Evolutionary conservation across 129 eudicot species (phyloP), one percentile per base, ranked within the genome.

Genomic region (Oenanthe sinensis): DNA sequence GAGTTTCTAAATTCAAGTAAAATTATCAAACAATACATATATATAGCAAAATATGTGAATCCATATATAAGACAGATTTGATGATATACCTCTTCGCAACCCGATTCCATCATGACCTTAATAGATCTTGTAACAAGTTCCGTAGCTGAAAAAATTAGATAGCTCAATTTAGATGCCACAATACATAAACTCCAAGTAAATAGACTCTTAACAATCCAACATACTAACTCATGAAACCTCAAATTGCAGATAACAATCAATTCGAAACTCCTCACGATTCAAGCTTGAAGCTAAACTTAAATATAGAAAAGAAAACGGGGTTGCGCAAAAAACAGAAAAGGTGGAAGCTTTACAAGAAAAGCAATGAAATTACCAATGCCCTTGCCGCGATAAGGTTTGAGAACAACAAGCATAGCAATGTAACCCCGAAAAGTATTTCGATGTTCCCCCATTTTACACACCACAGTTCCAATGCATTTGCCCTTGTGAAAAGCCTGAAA

Each of bases 371-470:
- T n/a, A 93, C 98, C 98, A 70, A 95, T 91, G 88, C 98, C 98
- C 78, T 47, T 81, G 85, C 96, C 96, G 42, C 98, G 90, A 82
- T 90, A 95, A 62, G 97, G 88, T 81, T 85, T 91, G 75, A 91
- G 88, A 17, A 95, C 98, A 17, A 91, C 97, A 36, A 94, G 97
- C 98, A 94, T 94, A 26, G 97, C 98, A 80, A 94, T 91, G 89
- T 94, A 94, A 17, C 98, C 98, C 84, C 98, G 85, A 81, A 81
- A 91, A 45, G 93, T 90, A 71, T 84, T 85, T 4, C 97, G 92
- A 78, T 90, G 97, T 69, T 95, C 97, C 6, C 97, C 97, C 98
- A 95, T 95, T 80, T 95, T 95, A 75, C 97, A 95, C 40, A 95
- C 96, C 54, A 94, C 97, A 0, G 98, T 91, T 42, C 98, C 98